Evolutionary conservation across 2,329 filamentous ascomycete species (phyloP).

Genomic region (Rutstroemia sp.): DNA sequence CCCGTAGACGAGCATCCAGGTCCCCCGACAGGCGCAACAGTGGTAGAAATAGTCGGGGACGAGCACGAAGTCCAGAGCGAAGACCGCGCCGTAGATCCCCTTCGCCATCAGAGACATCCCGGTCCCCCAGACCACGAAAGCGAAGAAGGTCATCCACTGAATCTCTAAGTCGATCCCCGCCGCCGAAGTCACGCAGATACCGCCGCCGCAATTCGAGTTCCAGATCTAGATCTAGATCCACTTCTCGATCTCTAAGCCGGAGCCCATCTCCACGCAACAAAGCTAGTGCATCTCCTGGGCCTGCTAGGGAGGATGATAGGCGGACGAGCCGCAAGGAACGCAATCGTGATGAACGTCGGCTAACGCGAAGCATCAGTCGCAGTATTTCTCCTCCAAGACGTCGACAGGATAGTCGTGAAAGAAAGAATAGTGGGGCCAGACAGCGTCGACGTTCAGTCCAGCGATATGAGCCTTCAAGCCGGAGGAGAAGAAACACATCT

Average conservation of each 20-base stretch:
- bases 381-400: slow-evolving; percentile 27
- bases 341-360: slow-evolving; percentile 27
- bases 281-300: slow-evolving; percentile 15
- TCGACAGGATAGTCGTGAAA: slow-evolving; percentile 23
- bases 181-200: slow-evolving; percentile 22
- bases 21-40: slow-evolving; percentile 25
- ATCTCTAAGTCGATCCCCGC: slow-evolving; percentile 26
- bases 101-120: slow-evolving; percentile 17
- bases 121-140: slow-evolving; percentile 24
- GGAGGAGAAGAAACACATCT: slow-evolving; percentile 43
- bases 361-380: slow-evolving; percentile 30
- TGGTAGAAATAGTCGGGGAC: slow-evolving; percentile 23
- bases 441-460: slow-evolving; percentile 30
- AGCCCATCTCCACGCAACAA: slow-evolving; percentile 17
- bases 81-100: slow-evolving; percentile 25
- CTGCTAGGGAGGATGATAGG: slow-evolving; percentile 17
- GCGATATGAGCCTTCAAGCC: slow-evolving; percentile 30
- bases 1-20: slow-evolving; percentile 26
- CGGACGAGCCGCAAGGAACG: slow-evolving; percentile 20
- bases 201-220: slow-evolving; percentile 22
- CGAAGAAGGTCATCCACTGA: slow-evolving; percentile 26
- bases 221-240: slow-evolving; percentile 28
- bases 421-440: slow-evolving; percentile 21
- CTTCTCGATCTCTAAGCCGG: slow-evolving; percentile 23
- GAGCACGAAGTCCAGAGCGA: slow-evolving; percentile 28